Percentiles rank a stretch among this genome's conserved stretches.
Conservation (phyloP, 805 yeast species). For the Barnettozyma siamensis region DNA sequence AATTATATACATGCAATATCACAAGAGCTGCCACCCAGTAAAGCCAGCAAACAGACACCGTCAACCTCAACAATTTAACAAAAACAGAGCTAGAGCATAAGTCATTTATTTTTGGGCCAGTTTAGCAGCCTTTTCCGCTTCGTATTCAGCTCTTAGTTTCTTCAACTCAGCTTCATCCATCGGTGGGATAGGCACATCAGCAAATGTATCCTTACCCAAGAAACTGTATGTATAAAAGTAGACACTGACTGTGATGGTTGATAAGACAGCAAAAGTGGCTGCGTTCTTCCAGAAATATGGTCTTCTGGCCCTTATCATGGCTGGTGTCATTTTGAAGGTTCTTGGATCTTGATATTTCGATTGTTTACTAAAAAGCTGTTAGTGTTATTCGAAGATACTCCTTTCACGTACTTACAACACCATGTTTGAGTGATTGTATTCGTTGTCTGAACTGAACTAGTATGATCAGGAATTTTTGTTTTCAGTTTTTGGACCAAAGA, state of each 20-base stretch:
- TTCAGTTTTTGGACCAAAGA: not conserved
- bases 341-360: slow-evolving; percentile 54
- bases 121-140: slow-evolving; percentile 29
- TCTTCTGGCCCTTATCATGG: slow-evolving; percentile 81
- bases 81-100: too few relatives aligned
- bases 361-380: slow-evolving; percentile 21
- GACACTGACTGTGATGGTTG: slow-evolving; percentile 64
- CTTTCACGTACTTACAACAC: slow-evolving; percentile 9
- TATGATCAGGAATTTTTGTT: not conserved
- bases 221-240: slow-evolving; percentile 59
- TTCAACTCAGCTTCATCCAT: slow-evolving; percentile 71
- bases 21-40: too few relatives aligned
- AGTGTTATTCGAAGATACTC: not conserved
- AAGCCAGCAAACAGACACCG: too few relatives aligned
- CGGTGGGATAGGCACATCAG: slow-evolving; percentile 93
- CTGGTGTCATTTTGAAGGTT: slow-evolving; percentile 88
- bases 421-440: slow-evolving; percentile 5
- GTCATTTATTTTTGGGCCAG: not conserved
- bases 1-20: too few relatives aligned
- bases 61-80: too few relatives aligned
- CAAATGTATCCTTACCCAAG: slow-evolving; percentile 73
- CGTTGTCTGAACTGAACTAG: not conserved
- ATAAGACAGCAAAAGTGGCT: slow-evolving; percentile 49
- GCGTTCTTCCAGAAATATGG: slow-evolving; percentile 82
- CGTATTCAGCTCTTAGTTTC: slow-evolving; percentile 68